phyloP scores from a whole-genome alignment of 2,329 filamentous ascomycete genomes.

The Hymenoscyphus salicellus region DNA sequence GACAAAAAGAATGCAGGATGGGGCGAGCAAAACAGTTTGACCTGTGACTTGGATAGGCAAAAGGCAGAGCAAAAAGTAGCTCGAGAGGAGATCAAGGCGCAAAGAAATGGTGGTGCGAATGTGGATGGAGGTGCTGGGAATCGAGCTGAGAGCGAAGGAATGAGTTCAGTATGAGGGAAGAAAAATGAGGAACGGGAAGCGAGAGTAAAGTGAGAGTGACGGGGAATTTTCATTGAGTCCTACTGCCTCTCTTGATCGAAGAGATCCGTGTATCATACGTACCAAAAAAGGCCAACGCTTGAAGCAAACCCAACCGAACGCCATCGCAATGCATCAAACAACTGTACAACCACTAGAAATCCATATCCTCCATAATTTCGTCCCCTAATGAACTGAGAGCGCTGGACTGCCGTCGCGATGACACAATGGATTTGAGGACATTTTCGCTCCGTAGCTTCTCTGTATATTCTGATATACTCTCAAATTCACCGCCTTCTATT shows the following conservation, averaged over 20 bases:
- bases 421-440: conserved; percentile 17
- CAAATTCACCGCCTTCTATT: conserved; percentile 72
- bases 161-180: conserved; percentile 27
- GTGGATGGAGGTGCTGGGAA: conserved; percentile 34
- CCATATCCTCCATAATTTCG: conserved; percentile 33
- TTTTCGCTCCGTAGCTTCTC: conserved; percentile 37
- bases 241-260: conserved; percentile 10
- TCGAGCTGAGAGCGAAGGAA: conserved; percentile 32
- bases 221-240: neutral
- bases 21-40: conserved; percentile 34
- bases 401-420: conserved; percentile 33
- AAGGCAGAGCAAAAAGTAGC: conserved; percentile 35
- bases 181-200: neutral
- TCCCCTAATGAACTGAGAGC: conserved; percentile 36
- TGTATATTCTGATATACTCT: conserved; percentile 66
- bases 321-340: conserved; percentile 33
- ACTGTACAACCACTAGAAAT: conserved; percentile 25
- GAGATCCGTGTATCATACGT: conserved; percentile 19
- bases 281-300: conserved; percentile 1
- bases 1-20: conserved; percentile 36
- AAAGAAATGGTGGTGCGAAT: conserved; percentile 26
- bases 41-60: conserved; percentile 33
- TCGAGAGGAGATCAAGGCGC: conserved; percentile 31
- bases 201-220: neutral
- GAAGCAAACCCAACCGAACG: conserved; percentile 21